Evolutionary conservation across 106 monocot species (phyloP), one percentile per base, ranked within the genome.

Genomic region (Narthecium ossifragum): DNA sequence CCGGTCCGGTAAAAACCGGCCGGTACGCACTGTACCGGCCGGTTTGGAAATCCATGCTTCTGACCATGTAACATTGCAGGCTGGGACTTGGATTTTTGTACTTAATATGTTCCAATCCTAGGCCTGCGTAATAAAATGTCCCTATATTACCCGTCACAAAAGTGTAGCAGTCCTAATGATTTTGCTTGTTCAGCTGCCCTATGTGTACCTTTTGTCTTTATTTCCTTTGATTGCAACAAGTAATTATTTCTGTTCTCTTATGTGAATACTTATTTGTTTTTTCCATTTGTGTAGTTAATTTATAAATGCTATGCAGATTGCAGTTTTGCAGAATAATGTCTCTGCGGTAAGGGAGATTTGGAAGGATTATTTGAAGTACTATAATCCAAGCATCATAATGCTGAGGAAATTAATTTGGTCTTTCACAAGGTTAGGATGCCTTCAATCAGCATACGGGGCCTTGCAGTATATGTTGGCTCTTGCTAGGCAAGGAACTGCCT

Each of bases 381-480:
- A 88, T 55, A 80, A 18, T 28, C 88, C 88, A 54, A 80, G 71
- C 49, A 71, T 88, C 62, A 55, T 77, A 25, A 63, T 49, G 38
- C 59, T 84, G 15, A 60, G 77, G 51, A 80, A 80, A 53, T 80
- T 84, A 62, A 58, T 88, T 21, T 68, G 77, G 80, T 69, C 77
- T 21, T 74, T 77, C 34, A 46, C 74, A 32, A 74, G 32, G 40
- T 77, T 88, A 64, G 63, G 68, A 26, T 84, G 74, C 21, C 41
- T 84, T 15, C 55, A 77, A 69, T 63, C 88, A 38, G 88, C 84
- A 52, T 55, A 74, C 45, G 26, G 23, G 46, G 49, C 64, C 18
- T 66, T 88, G 61, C 65, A 75, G 62, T 56, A 71, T 32, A 84
- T 88, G 84, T 59, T 80, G 38, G 43, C 54, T 41, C 41, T 77